Conservation (phyloP, 2,329 filamentous ascomycete species). For the Trichoderma asperellum region DNA sequence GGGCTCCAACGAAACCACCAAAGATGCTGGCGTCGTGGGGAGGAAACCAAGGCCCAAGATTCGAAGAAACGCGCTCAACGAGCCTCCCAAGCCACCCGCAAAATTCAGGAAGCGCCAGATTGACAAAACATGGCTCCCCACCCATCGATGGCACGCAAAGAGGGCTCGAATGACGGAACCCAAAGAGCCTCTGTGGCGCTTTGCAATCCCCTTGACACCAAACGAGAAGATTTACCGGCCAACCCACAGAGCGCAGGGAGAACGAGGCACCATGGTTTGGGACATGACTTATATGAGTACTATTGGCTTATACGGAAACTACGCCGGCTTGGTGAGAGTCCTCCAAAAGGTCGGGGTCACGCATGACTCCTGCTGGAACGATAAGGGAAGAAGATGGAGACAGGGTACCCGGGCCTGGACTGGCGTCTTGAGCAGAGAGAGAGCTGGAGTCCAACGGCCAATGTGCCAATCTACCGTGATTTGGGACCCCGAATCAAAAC, state of each 20-base stretch:
- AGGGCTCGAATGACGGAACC: constrained; percentile 84
- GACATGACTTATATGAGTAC: constrained; percentile 95
- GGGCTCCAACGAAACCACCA: constrained; percentile 23
- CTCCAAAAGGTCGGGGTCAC: constrained; percentile 67
- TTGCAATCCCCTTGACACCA: constrained; percentile 81
- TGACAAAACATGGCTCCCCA: constrained; percentile 92
- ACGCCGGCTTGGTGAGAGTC: constrained; percentile 66
- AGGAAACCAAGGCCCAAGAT: constrained; percentile 63
- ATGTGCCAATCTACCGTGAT: constrained; percentile 76
- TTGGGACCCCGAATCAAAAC: constrained; percentile 63
- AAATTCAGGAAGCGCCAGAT: constrained; percentile 85
- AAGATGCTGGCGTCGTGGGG: constrained; percentile 31
- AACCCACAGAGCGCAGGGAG: constrained; percentile 77
- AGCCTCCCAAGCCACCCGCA: constrained; percentile 56
- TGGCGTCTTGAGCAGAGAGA: constrained; percentile 57
- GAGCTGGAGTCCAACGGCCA: constrained; percentile 51
- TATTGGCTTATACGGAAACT: constrained; percentile 72
- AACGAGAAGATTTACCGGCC: constrained; percentile 88
- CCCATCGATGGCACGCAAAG: constrained; percentile 93
- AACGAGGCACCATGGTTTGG: constrained; percentile 82
- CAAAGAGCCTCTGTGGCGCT: constrained; percentile 83
- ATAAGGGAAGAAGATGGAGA: constrained; percentile 72
- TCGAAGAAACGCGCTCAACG: constrained; percentile 70
- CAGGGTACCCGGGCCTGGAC: constrained; percentile 54
- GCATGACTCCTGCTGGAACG: constrained; percentile 64